Conservation (phyloP, 768 basidiomycete species). For the Suillus subluteus region DNA sequence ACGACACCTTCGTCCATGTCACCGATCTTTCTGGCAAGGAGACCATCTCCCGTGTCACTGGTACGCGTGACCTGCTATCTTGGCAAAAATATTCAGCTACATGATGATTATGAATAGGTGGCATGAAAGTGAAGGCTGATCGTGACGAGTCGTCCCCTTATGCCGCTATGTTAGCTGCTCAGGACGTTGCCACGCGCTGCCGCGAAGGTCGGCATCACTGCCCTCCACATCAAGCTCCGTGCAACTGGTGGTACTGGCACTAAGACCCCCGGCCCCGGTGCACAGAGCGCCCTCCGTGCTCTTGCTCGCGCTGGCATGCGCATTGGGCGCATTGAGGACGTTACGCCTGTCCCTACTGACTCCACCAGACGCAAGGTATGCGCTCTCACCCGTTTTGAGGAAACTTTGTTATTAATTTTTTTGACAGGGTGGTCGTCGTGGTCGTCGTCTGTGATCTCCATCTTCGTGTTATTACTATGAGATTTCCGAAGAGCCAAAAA, state of each 20-base stretch:
- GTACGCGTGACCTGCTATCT: slow-evolving; percentile 45
- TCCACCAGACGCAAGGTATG: slow-evolving; percentile 94
- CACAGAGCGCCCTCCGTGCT: slow-evolving; percentile 96
- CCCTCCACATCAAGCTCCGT: slow-evolving; percentile 98
- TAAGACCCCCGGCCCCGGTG: slow-evolving; percentile 98
- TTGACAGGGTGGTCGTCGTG: slow-evolving; percentile 93
- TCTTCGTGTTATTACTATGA: slow-evolving; percentile 16
- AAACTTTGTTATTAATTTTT: slow-evolving; percentile 10
- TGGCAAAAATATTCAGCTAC: not conserved
- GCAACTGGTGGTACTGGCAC: slow-evolving; percentile 98
- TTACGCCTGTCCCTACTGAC: slow-evolving; percentile 96
- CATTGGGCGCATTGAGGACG: slow-evolving; percentile 98
- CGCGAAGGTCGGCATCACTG: slow-evolving; percentile 98
- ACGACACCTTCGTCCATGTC: slow-evolving; percentile 99
- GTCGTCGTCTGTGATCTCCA: slow-evolving; percentile 81
- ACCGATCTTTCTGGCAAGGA: slow-evolving; percentile 99
- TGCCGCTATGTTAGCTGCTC: slow-evolving; percentile 97
- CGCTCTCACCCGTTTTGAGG: not conserved
- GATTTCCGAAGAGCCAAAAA: slow-evolving; percentile 24
- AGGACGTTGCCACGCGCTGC: slow-evolving; percentile 95
- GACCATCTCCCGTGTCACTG: slow-evolving; percentile 98
- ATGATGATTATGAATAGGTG: slow-evolving; percentile 52
- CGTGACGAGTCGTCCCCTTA: slow-evolving; percentile 99
- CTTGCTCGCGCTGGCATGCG: slow-evolving; percentile 98
- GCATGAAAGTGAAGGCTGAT: slow-evolving; percentile 99